Conservation (phyloP, 345 rosid genomes). For the Acer negundo region DNA sequence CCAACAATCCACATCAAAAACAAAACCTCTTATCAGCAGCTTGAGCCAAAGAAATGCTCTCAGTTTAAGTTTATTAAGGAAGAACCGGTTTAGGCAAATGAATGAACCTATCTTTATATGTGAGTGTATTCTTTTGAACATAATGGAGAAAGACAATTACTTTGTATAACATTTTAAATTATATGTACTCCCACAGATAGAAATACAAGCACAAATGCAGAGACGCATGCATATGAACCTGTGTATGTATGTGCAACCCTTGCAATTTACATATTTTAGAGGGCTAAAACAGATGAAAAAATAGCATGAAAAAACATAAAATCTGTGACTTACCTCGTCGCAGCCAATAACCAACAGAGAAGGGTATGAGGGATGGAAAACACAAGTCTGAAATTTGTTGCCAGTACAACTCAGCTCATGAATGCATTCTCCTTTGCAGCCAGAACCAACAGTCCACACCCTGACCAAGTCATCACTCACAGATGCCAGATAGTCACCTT, state of each 20-base stretch:
- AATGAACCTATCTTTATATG: not conserved
- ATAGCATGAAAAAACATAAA: not conserved
- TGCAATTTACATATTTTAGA: not conserved
- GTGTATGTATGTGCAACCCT: not conserved
- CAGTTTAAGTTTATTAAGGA: not conserved
- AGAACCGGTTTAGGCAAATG: not conserved
- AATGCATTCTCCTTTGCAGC: conserved; percentile 46
- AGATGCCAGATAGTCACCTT: conserved; percentile 61
- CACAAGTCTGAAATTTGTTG: conserved; percentile 49
- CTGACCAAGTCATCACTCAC: conserved; percentile 66
- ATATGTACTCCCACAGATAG: not conserved
- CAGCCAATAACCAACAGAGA: conserved; percentile 58
- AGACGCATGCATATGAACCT: not conserved
- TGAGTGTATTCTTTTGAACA: not conserved
- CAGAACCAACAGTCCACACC: conserved; percentile 60
- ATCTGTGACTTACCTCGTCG: conserved; percentile 47
- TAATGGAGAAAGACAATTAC: not conserved
- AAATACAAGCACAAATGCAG: not conserved
- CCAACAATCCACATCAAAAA: conserved; percentile 2
- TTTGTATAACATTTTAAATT: not conserved
- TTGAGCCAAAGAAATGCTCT: not conserved
- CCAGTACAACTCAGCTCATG: conserved; percentile 47
- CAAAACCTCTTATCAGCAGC: not conserved
- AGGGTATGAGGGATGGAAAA: conserved; percentile 53
- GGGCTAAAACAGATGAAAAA: conserved; percentile 4